Base-by-base conservation (phyloP, 148 eudicot species). In the Vaccinium vitisidaea region DNA sequence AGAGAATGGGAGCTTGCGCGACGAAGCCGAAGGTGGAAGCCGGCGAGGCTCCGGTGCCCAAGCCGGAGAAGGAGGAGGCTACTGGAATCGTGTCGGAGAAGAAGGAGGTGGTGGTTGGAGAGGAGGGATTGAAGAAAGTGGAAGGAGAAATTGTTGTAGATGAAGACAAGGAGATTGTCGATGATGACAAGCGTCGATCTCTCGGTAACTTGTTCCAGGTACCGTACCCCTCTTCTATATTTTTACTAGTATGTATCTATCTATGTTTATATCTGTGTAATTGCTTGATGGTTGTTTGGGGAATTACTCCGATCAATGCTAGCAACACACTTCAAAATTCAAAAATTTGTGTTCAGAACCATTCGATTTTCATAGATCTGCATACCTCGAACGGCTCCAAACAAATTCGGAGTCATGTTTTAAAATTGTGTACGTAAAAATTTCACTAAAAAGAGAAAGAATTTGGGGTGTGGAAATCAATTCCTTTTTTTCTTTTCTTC, bases 1-100 rank as follows among this genome's bases (percentile, higher is more conserved):
- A 53, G 58, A 79, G 32, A n/a, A 84, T 84, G 86, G 86, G 86
- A 65, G 86, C 82, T 19, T 84, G 86, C 48, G 86, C 82, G n/a
- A 84, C 82, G 7, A 84, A 84, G 82, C 86, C 82, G 8, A 84
- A 65, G 86, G 83, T 2, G 39, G 19, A 63, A 25, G 85, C 49
- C 15, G 71, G 25, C 25, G 77, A 55, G 21, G 67, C 50, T 27
- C 75, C 81, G 43, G 82, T 50, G 61, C 82, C 86, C 13, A 54
- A 67, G 9, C 82, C 77, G 82, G 82, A 7, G 67, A 52, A 50
- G 54, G 82, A 84, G 52, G 80, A 84, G 49, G 14, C 19, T 12
- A 16, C 75, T 30, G 30, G 49, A 25, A 30, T 8, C 43, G 4
- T 58, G 54, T 46, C 85, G 4, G 85, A 59, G 49, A 23, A 18